Evolutionary conservation across 208 protist genomes (phyloP).

Genomic region (Crithidia fasciculata): DNA sequence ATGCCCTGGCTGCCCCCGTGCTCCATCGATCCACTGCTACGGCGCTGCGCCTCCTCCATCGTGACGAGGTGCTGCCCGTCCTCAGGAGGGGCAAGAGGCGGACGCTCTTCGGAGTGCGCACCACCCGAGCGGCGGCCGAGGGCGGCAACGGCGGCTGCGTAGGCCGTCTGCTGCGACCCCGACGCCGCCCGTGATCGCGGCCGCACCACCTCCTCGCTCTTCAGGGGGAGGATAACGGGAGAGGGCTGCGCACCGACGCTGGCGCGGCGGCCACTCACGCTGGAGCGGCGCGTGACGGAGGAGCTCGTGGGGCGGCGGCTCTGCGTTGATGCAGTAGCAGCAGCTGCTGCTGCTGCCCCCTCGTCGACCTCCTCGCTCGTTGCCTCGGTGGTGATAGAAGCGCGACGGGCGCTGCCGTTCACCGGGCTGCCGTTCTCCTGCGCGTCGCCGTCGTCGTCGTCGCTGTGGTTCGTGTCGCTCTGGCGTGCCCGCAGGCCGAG

Average conservation of each 20-base stretch:
- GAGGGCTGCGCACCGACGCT: constrained; percentile 17
- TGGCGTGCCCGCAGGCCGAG: constrained; percentile 9
- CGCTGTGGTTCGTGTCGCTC: not conserved
- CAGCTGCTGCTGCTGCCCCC: not conserved
- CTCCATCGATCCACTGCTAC: constrained; percentile 8
- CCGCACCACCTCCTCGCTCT: constrained; percentile 21
- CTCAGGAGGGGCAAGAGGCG: constrained; percentile 1
- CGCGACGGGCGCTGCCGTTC: too few species aligned
- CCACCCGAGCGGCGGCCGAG: not conserved
- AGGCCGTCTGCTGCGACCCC: constrained; percentile 8
- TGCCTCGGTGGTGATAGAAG: not conserved
- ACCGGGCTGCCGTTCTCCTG: not conserved
- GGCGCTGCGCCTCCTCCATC: constrained; percentile 12
- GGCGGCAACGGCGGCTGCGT: not conserved
- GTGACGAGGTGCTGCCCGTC: constrained; percentile 23
- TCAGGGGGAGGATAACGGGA: not conserved
- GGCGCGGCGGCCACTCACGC: constrained; percentile 1
- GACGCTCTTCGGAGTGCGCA: constrained; percentile 13
- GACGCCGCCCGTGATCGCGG: constrained; percentile 5
- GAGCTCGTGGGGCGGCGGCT: not conserved
- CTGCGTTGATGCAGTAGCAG: not conserved
- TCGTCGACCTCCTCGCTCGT: not conserved
- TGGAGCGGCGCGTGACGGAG: constrained; percentile 6
- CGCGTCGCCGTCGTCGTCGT: constrained; percentile 5
- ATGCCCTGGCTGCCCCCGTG: not conserved